These are phyloP conservation scores for Cyberlindnera mycetangii DNA, from an alignment of 805 yeast species.

Conservation along the genomic window DNA sequence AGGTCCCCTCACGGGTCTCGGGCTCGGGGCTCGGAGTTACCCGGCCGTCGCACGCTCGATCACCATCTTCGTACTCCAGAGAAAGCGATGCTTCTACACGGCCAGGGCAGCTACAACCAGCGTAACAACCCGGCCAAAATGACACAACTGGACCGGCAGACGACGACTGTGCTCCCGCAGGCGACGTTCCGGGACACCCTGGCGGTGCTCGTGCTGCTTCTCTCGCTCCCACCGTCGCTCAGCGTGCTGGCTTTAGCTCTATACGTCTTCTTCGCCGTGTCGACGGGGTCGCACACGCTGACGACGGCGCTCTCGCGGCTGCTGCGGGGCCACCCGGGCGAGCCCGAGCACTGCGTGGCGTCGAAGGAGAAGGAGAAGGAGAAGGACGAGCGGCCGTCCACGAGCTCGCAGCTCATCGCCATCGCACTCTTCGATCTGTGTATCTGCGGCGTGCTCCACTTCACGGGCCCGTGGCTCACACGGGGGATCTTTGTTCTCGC, in stretches of 20 bases:
- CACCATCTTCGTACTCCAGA: background rate
- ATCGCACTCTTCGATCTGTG: conserved; percentile 21
- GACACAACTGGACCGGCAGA: conserved; percentile 2
- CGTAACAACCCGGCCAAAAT: background rate
- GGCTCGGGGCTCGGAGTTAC: too few species aligned
- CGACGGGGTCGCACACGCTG: conserved; percentile 6
- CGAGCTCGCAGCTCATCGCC: conserved; percentile 15
- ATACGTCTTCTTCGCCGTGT: conserved; percentile 11
- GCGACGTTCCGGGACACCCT: conserved; percentile 24
- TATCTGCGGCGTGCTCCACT: conserved; percentile 17
- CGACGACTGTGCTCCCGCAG: conserved; percentile 20
- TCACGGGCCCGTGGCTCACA: conserved; percentile 24
- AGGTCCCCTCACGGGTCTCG: too few species aligned
- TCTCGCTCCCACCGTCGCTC: conserved; percentile 25
- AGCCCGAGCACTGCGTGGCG: background rate
- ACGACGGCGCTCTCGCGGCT: conserved; percentile 7
- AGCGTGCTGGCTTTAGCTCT: conserved; percentile 18
- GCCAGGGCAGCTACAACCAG: background rate
- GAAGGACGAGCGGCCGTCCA: background rate
- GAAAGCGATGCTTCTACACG: background rate
- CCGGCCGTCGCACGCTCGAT: background rate
- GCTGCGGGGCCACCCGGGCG: conserved; percentile 1
- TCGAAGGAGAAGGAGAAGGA: conserved; percentile 8
- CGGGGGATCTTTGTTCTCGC: conserved; percentile 23
- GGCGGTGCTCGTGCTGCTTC: conserved; percentile 23